Conservation (phyloP, 805 yeast genomes). For the Cyberlindnera saturnus region DNA sequence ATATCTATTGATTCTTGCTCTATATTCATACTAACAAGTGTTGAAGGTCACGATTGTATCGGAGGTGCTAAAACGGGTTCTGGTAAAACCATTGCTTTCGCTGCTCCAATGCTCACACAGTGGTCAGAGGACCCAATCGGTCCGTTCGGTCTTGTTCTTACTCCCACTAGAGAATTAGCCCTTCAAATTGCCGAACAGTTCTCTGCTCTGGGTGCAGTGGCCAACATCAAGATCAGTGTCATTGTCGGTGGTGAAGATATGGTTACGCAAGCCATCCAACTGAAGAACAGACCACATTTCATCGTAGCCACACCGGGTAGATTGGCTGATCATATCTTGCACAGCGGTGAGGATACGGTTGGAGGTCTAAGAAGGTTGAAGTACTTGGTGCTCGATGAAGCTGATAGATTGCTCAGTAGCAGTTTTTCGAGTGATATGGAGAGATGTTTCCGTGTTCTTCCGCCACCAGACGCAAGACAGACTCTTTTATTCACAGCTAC, state of each 20-base stretch:
- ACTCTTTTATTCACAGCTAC: constrained; percentile 94
- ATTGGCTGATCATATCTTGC: constrained; percentile 82
- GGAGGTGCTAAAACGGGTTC: constrained; percentile 99
- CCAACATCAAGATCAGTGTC: constrained; percentile 78
- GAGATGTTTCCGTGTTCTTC: constrained; percentile 65
- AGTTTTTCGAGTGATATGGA: constrained; percentile 78
- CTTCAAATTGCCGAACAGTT: constrained; percentile 96
- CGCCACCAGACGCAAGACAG: constrained; percentile 69
- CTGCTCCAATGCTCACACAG: constrained; percentile 89
- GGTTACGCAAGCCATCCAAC: constrained; percentile 76
- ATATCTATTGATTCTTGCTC: background rate
- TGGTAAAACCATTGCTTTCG: constrained; percentile 97
- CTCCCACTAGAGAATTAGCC: constrained; percentile 93
- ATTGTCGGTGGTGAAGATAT: constrained; percentile 95
- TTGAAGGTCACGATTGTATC: constrained; percentile 70
- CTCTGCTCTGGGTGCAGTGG: constrained; percentile 82
- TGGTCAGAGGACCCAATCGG: constrained; percentile 97
- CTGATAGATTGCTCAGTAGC: constrained; percentile 81
- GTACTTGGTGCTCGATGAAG: constrained; percentile 84
- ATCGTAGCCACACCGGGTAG: constrained; percentile 97
- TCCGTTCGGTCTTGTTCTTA: constrained; percentile 79
- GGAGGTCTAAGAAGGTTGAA: constrained; percentile 72
- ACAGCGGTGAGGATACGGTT: constrained; percentile 84
- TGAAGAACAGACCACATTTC: constrained; percentile 84
- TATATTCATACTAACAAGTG: background rate